phyloP scores from a whole-genome alignment of 2,329 filamentous ascomycete species.

The Dactylellina parvicollis region DNA sequence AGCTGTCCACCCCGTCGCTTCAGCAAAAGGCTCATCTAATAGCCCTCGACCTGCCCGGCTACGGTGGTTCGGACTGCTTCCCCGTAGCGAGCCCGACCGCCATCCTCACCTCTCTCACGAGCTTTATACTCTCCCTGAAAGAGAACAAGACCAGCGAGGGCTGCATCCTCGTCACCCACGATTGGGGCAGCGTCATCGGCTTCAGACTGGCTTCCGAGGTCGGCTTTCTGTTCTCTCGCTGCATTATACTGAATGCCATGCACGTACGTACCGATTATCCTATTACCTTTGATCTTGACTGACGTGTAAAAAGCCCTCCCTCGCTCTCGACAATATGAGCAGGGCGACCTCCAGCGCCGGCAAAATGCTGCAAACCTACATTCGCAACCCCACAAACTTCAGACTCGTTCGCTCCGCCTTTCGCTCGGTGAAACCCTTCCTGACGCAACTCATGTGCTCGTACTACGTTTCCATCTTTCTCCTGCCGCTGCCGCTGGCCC shows the following conservation, averaged over 20 bases:
- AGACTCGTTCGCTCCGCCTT: constrained; percentile 47
- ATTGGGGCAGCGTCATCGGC: constrained; percentile 47
- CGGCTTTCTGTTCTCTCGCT: constrained; percentile 43
- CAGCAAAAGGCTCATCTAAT: constrained; percentile 50
- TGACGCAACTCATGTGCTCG: constrained; percentile 36
- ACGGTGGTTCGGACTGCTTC: constrained; percentile 41
- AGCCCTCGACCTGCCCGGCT: constrained; percentile 48
- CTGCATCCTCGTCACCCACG: constrained; percentile 50
- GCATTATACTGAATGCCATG: constrained; percentile 42
- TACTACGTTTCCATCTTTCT: constrained; percentile 46
- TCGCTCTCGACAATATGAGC: constrained; percentile 30
- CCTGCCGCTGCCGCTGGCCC: constrained; percentile 31
- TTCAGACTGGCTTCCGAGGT: constrained; percentile 45
- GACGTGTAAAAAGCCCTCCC: constrained; percentile 18
- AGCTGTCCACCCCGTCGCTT: constrained; percentile 31
- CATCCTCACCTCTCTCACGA: constrained; percentile 29
- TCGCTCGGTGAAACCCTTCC: constrained; percentile 18
- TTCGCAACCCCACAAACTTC: constrained; percentile 40
- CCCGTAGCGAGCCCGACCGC: constrained; percentile 23
- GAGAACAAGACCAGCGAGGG: constrained; percentile 36
- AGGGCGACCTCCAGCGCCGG: constrained; percentile 42
- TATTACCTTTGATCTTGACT: background rate
- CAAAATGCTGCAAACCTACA: constrained; percentile 36
- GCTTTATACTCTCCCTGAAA: constrained; percentile 43
- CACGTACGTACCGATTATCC: constrained; percentile 13